phyloP scores from a whole-genome alignment of 371 early-diverging fungal genomes.

The Dinochytrium kinnereticum region DNA sequence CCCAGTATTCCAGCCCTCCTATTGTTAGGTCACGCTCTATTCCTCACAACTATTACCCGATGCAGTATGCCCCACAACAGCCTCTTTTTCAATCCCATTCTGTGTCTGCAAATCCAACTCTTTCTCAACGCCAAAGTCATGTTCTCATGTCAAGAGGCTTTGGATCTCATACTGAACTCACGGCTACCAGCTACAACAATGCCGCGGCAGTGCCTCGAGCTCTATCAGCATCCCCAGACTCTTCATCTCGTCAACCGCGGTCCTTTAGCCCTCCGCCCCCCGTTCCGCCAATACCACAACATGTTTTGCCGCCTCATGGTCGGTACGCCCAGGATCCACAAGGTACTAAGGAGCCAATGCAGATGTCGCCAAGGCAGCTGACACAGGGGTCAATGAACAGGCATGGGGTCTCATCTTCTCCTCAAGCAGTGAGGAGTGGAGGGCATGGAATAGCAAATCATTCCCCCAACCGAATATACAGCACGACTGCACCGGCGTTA shows the following conservation, averaged over 20 bases:
- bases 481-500: conserved; percentile 11
- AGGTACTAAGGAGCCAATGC: background rate
- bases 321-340: background rate
- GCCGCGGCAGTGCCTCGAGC: background rate
- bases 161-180: conserved; percentile 1
- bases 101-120: background rate
- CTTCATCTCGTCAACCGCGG: background rate
- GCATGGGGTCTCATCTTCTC: background rate
- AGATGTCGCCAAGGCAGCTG: background rate
- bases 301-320: background rate
- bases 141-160: background rate
- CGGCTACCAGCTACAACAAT: background rate
- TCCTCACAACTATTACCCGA: conserved; percentile 36
- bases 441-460: background rate
- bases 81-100: background rate
- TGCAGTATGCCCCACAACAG: background rate
- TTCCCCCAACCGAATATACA: background rate
- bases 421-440: background rate
- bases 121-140: background rate
- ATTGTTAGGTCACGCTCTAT: conserved; percentile 29
- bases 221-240: conserved; percentile 1
- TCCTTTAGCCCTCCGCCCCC: conserved; percentile 1
- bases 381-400: background rate
- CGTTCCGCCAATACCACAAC: background rate
- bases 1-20: background rate